phyloP scores from a whole-genome alignment of 192 early-diverging fungal genomes.

The Diversispora eburnea region DNA sequence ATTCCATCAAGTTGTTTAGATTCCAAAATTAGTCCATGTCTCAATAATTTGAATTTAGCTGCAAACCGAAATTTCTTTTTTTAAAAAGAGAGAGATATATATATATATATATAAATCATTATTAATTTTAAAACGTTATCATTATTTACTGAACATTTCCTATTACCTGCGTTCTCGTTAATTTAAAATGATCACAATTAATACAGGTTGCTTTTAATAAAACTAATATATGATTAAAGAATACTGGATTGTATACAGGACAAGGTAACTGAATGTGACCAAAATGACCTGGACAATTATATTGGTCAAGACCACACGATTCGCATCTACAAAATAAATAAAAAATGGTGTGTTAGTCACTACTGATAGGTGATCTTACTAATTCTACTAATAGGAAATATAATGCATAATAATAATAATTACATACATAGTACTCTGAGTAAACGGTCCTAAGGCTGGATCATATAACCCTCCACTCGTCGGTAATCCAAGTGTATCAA shows the following conservation, averaged over 20 bases:
- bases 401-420: neutral
- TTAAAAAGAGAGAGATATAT: neutral
- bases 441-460: conserved; percentile 88
- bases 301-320: conserved; percentile 80
- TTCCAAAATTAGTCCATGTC: conserved; percentile 82
- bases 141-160: no score
- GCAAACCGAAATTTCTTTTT: conserved; percentile 54
- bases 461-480: conserved; percentile 91
- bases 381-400: conserved; percentile 4
- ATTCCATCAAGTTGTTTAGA: conserved; percentile 76
- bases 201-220: conserved; percentile 82
- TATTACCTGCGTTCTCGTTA: conserved; percentile 53
- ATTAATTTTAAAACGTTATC: neutral
- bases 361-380: no score
- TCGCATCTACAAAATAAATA: conserved; percentile 57
- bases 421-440: conserved; percentile 67
- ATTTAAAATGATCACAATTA: conserved; percentile 84
- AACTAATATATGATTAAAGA: conserved; percentile 88
- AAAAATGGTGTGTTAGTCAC: neutral
- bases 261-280: conserved; percentile 91
- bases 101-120: neutral
- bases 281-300: conserved; percentile 92
- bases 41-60: conserved; percentile 80
- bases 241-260: conserved; percentile 90
- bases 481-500: conserved; percentile 89